Evolutionary conservation across 768 basidiomycete genomes (phyloP).

Genomic region (Butyriboletus loyo): DNA sequence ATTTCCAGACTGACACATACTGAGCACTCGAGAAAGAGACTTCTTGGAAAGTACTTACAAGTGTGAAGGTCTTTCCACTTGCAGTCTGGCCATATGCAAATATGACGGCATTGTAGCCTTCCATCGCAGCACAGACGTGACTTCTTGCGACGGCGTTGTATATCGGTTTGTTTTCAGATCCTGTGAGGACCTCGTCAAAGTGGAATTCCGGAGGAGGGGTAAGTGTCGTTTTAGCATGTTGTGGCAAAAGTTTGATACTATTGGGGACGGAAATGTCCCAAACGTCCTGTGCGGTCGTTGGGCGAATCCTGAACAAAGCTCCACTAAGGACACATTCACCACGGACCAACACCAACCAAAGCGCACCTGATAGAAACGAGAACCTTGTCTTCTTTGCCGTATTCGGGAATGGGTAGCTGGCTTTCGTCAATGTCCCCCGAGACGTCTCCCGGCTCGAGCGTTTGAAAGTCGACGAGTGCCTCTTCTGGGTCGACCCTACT

Average conservation of each 20-base stretch:
- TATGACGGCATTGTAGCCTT: conserved; percentile 92
- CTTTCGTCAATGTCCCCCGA: conserved; percentile 67
- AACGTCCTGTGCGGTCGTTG: conserved; percentile 47
- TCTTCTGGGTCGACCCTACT: conserved; percentile 74
- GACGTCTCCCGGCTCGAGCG: conserved; percentile 64
- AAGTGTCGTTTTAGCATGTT: conserved; percentile 46
- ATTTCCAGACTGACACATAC: conserved; percentile 52
- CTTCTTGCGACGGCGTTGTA: conserved; percentile 74
- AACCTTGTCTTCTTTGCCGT: conserved; percentile 80
- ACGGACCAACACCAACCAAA: not conserved
- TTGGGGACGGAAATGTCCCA: conserved; percentile 51
- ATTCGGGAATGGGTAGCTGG: conserved; percentile 42
- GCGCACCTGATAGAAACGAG: conserved; percentile 77
- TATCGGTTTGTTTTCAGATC: conserved; percentile 74
- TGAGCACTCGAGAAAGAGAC: conserved; percentile 34
- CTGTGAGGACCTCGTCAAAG: conserved; percentile 76
- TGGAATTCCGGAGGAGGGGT: conserved; percentile 49
- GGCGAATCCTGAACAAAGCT: conserved; percentile 52
- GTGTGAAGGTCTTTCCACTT: conserved; percentile 70
- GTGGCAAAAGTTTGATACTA: conserved; percentile 59
- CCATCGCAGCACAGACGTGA: conserved; percentile 90
- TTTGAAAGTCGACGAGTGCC: conserved; percentile 72
- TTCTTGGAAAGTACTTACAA: conserved; percentile 33
- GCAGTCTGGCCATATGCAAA: conserved; percentile 95
- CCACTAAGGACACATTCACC: conserved; percentile 1